Conservation (phyloP, 2,329 filamentous ascomycete species). For the Penicillium decumbens region DNA sequence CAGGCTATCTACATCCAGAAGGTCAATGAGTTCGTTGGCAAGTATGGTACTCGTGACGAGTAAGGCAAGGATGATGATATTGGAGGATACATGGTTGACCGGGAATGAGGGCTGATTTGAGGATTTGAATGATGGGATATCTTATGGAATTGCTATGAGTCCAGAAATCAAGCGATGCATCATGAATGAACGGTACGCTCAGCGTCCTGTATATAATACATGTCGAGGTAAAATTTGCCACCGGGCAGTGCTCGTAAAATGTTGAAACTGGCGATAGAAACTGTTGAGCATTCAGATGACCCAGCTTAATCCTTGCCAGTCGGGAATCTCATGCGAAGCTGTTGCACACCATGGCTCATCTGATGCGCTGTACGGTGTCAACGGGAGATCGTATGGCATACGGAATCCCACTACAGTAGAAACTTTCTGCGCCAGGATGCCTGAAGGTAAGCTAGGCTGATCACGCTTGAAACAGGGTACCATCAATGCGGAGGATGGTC, state of each 20-base stretch:
- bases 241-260: neutral
- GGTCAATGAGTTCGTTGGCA: conserved; percentile 66
- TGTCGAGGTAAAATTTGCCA: neutral
- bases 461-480: conserved; percentile 64
- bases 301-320: conserved; percentile 49
- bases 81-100: neutral
- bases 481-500: conserved; percentile 51
- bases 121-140: conserved; percentile 1
- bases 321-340: conserved; percentile 54
- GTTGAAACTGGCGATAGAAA: neutral
- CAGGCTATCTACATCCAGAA: conserved; percentile 71
- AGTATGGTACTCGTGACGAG: conserved; percentile 50
- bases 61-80: conserved; percentile 4
- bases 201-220: conserved; percentile 9
- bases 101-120: neutral
- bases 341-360: conserved; percentile 77
- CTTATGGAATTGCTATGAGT: conserved; percentile 1
- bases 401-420: conserved; percentile 60
- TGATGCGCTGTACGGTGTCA: conserved; percentile 58
- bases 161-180: conserved; percentile 16
- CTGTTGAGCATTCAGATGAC: conserved; percentile 50
- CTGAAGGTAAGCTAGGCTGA: conserved; percentile 35
- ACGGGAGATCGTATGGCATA: conserved; percentile 76
- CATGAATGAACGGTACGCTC: conserved; percentile 5
- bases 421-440: conserved; percentile 10